Percentiles rank a stretch among this genome's conserved stretches.
Conservation (phyloP, 106 monocot species). For the Hemerocallis citrina region DNA sequence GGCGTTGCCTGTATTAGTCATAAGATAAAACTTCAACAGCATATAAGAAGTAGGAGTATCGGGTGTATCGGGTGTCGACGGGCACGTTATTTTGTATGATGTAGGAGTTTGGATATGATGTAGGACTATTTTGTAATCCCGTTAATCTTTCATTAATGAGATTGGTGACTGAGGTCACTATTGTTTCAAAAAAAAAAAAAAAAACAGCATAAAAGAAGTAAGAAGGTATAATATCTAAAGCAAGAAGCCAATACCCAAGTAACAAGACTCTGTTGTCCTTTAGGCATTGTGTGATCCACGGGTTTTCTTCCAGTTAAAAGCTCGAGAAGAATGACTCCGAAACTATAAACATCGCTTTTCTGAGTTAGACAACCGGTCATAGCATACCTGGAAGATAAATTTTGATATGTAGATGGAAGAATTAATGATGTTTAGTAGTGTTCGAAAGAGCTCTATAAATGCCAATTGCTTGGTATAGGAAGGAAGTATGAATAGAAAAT, state of each 20-base stretch:
- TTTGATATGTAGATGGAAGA: background rate
- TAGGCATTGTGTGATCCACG: constrained; percentile 68
- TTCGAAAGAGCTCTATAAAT: background rate
- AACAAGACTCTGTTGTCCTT: constrained; percentile 65
- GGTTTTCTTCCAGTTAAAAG: constrained; percentile 63
- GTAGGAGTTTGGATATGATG: too few species aligned
- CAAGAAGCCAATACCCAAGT: constrained; percentile 34
- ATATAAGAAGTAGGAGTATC: too few species aligned
- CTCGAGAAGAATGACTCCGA: constrained; percentile 57
- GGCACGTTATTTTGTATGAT: too few species aligned
- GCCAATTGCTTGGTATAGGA: background rate
- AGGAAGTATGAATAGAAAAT: too few species aligned
- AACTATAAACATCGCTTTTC: constrained; percentile 66
- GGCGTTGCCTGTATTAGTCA: constrained; percentile 49
- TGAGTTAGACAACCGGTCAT: constrained; percentile 55
- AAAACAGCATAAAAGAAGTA: too few species aligned
- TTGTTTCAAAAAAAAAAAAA: too few species aligned
- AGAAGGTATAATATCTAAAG: too few species aligned
- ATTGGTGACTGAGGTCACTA: too few species aligned
- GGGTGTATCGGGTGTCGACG: too few species aligned
- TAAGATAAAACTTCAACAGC: too few species aligned
- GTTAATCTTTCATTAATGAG: too few species aligned
- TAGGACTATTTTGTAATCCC: too few species aligned
- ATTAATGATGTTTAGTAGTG: background rate
- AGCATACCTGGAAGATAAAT: constrained; percentile 34